Evolutionary conservation across 768 basidiomycete genomes (phyloP).

Genomic region (Suillus weaverae): DNA sequence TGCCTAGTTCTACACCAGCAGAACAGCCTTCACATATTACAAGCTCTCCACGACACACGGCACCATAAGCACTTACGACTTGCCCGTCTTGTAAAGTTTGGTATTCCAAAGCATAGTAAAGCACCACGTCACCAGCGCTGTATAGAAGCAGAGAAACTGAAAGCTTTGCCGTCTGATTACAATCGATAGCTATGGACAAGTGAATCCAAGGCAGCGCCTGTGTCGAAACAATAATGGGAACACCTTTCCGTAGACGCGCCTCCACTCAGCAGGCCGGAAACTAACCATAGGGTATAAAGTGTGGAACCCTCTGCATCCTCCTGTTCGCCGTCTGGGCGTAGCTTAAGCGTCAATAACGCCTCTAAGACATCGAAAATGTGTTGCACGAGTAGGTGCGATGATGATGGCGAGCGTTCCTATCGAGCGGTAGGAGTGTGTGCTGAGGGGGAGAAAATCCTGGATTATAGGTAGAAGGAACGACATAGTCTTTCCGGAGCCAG

Average conservation of each 20-base stretch:
- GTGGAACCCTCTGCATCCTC: slow-evolving; percentile 44
- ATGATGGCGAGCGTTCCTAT: slow-evolving; percentile 95
- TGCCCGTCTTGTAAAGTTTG: background rate
- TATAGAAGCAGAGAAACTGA: background rate
- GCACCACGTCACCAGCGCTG: background rate
- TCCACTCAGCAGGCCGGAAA: slow-evolving; percentile 89
- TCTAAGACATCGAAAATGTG: slow-evolving; percentile 97
- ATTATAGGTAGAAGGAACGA: slow-evolving; percentile 93
- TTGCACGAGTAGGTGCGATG: slow-evolving; percentile 93
- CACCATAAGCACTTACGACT: background rate
- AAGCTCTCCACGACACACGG: no score
- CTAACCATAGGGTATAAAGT: slow-evolving; percentile 84
- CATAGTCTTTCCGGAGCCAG: slow-evolving; percentile 95
- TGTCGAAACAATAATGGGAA: slow-evolving; percentile 94
- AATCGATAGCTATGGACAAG: slow-evolving; percentile 38
- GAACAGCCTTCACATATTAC: no score
- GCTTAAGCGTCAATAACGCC: slow-evolving; percentile 70
- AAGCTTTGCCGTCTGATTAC: slow-evolving; percentile 2
- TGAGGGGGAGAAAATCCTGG: slow-evolving; percentile 89
- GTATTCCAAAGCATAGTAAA: background rate
- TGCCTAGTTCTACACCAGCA: no score
- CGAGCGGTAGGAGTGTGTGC: slow-evolving; percentile 84
- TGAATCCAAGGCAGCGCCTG: slow-evolving; percentile 59
- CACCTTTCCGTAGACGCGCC: slow-evolving; percentile 91
- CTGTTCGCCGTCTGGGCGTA: slow-evolving; percentile 56